Evolutionary conservation across 495 filamentous ascomycete genomes (phyloP).

Genomic region (Mytilinidion resinicola): DNA sequence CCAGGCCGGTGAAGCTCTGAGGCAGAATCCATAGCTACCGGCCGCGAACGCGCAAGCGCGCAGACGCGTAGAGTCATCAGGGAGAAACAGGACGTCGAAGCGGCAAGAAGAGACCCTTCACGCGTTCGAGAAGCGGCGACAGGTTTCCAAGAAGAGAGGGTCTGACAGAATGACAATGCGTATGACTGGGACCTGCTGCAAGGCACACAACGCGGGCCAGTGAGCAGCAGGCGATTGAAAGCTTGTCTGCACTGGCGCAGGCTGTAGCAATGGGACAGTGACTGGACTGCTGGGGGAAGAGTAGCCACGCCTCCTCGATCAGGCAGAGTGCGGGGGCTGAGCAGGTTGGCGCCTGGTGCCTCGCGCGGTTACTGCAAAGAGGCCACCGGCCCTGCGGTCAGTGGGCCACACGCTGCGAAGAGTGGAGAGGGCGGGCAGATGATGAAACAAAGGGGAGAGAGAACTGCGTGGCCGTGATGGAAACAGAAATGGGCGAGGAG

Average conservation of each 20-base stretch:
- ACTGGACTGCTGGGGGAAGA: neutral
- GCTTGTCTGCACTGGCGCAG: constrained; percentile 5
- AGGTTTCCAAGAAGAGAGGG: neutral
- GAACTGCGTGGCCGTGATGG: too few species aligned
- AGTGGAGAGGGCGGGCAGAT: too few species aligned
- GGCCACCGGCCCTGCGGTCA: neutral
- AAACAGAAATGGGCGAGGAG: too few species aligned
- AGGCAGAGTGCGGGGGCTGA: constrained; percentile 19
- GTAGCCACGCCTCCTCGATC: neutral
- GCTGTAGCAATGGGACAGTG: constrained; percentile 15
- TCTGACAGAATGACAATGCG: constrained; percentile 6
- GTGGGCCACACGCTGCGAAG: neutral
- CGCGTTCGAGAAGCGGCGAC: constrained; percentile 1
- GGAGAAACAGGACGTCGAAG: neutral
- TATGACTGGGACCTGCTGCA: constrained; percentile 15
- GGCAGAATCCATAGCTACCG: constrained; percentile 15
- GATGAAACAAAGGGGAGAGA: too few species aligned
- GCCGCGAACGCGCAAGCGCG: constrained; percentile 9
- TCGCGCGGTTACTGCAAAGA: neutral
- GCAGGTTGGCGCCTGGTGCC: constrained; percentile 19
- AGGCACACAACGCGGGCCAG: constrained; percentile 25
- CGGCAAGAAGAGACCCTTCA: constrained; percentile 6
- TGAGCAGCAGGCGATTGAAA: neutral
- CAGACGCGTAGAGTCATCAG: constrained; percentile 17
- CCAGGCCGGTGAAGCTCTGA: constrained; percentile 11